Conservation (phyloP, 805 yeast genomes). For the Komagataella ulmi region DNA sequence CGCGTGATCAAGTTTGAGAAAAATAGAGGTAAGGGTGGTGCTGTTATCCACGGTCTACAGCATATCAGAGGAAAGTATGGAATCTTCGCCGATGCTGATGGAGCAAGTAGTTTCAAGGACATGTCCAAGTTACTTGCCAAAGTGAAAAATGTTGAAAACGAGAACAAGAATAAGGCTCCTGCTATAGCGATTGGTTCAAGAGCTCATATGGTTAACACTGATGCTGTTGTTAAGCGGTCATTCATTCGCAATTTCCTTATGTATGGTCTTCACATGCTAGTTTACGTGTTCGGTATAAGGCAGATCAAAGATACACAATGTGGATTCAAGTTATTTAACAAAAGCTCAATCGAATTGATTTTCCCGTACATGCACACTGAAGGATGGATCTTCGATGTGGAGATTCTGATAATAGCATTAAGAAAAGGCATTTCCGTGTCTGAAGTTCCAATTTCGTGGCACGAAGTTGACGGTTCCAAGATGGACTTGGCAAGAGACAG, state of each 20-base stretch:
- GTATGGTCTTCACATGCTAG: slow-evolving; percentile 83
- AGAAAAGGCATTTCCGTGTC: slow-evolving; percentile 50
- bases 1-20: slow-evolving; percentile 56
- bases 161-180: slow-evolving; percentile 18
- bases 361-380: slow-evolving; percentile 93
- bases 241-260: slow-evolving; percentile 79
- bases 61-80: slow-evolving; percentile 59
- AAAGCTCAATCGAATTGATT: slow-evolving; percentile 45
- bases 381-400: slow-evolving; percentile 98
- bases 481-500: slow-evolving; percentile 86
- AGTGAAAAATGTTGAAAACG: slow-evolving; percentile 17
- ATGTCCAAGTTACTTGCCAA: slow-evolving; percentile 33
- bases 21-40: slow-evolving; percentile 95
- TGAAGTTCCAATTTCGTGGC: slow-evolving; percentile 91
- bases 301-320: slow-evolving; percentile 90
- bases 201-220: slow-evolving; percentile 93
- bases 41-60: slow-evolving; percentile 86
- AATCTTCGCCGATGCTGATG: slow-evolving; percentile 95
- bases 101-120: slow-evolving; percentile 79
- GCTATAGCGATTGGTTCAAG: slow-evolving; percentile 83
- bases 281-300: slow-evolving; percentile 80
- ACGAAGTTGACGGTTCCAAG: slow-evolving; percentile 91
- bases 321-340: slow-evolving; percentile 88
- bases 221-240: slow-evolving; percentile 92
- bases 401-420: slow-evolving; percentile 69